Percentiles rank a stretch among this genome's conserved stretches.
phyloP scores from a whole-genome alignment of 495 filamentous ascomycete genomes.

The Aspergillus panamensis region DNA sequence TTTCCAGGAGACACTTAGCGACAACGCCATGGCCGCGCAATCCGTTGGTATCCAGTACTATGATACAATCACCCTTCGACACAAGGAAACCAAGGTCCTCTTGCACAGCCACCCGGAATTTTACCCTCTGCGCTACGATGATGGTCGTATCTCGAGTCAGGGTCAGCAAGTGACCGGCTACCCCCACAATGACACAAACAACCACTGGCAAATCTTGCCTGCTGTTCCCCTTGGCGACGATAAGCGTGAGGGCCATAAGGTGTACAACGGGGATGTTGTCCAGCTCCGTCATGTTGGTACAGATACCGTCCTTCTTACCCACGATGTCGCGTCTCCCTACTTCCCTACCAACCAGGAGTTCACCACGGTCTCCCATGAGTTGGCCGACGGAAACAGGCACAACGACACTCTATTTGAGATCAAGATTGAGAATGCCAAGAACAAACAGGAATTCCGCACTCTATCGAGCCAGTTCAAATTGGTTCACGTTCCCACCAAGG shows the following conservation, averaged over 20 bases:
- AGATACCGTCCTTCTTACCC: slow-evolving; percentile 82
- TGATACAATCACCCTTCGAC: slow-evolving; percentile 79
- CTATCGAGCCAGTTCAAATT: slow-evolving; percentile 91
- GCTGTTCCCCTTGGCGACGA: slow-evolving; percentile 50
- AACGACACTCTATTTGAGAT: slow-evolving; percentile 95
- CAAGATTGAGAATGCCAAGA: slow-evolving; percentile 81
- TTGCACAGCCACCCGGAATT: slow-evolving; percentile 87
- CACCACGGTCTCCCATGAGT: slow-evolving; percentile 71
- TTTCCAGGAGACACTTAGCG: slow-evolving; percentile 93
- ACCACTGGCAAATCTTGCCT: slow-evolving; percentile 93
- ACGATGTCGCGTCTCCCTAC: slow-evolving; percentile 97
- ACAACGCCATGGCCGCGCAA: slow-evolving; percentile 87
- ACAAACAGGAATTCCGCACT: slow-evolving; percentile 79
- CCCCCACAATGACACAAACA: slow-evolving; percentile 97
- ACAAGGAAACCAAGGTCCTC: slow-evolving; percentile 96
- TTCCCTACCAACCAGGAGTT: slow-evolving; percentile 99
- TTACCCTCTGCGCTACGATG: slow-evolving; percentile 94
- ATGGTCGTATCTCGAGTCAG: slow-evolving; percentile 95
- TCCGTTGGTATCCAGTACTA: slow-evolving; percentile 85
- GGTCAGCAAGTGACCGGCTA: slow-evolving; percentile 98
- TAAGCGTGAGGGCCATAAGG: slow-evolving; percentile 52
- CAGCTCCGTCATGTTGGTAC: slow-evolving; percentile 86
- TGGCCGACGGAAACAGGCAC: slow-evolving; percentile 71
- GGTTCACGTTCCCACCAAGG: slow-evolving; percentile 85
- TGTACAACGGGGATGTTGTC: slow-evolving; percentile 83